Conservation (phyloP, 352 stramenopile species). For the Globisporangium solare region DNA sequence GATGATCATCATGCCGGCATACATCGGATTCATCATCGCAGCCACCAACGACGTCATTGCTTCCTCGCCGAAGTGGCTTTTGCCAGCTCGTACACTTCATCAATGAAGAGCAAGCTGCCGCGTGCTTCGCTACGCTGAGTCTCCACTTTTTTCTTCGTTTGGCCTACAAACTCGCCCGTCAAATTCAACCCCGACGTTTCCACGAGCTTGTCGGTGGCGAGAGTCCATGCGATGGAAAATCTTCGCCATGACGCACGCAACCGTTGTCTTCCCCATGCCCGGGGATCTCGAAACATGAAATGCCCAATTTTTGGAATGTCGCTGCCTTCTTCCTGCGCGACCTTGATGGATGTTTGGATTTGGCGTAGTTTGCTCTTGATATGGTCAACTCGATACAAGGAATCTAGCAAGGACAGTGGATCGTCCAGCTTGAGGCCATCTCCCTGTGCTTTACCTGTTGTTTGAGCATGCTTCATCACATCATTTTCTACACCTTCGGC, state of each 20-base stretch:
- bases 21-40: constrained; percentile 85
- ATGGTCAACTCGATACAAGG: too few relatives aligned
- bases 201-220: constrained; percentile 90
- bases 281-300: constrained; percentile 86
- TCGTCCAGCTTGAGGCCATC: too few relatives aligned
- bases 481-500: too few relatives aligned
- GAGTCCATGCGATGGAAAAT: constrained; percentile 90
- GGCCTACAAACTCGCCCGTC: constrained; percentile 83
- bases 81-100: constrained; percentile 91
- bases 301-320: constrained; percentile 58
- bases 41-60: too few relatives aligned
- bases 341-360: too few relatives aligned
- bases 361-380: too few relatives aligned
- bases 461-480: too few relatives aligned
- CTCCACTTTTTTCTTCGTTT: constrained; percentile 88
- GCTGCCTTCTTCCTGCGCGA: too few relatives aligned
- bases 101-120: constrained; percentile 91
- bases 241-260: constrained; percentile 90
- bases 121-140: constrained; percentile 86
- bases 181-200: constrained; percentile 85
- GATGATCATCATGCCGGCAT: constrained; percentile 86
- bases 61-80: constrained; percentile 76
- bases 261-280: constrained; percentile 87
- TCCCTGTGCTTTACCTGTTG: too few relatives aligned
- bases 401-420: too few relatives aligned